Conservation (phyloP, 176 grass and related monocot genomes). For the Zizania latifolia region DNA sequence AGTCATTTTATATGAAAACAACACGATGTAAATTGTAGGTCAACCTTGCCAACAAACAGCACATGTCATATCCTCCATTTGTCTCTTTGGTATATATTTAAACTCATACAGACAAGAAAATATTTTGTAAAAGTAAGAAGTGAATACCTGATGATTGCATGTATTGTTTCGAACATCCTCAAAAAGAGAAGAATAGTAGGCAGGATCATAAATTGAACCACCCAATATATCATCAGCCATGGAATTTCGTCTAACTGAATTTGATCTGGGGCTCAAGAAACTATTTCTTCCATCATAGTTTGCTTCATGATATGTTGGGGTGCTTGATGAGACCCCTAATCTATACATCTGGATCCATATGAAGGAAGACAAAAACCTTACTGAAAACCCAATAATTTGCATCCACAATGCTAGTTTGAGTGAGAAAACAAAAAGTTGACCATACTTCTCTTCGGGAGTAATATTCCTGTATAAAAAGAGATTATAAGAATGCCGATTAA, state of each 20-base stretch:
- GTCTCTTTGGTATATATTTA: neutral
- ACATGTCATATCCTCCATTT: neutral
- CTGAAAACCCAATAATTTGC: conserved; percentile 98
- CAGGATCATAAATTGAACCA: conserved; percentile 90
- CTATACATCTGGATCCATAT: conserved; percentile 98
- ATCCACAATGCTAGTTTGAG: conserved; percentile 83
- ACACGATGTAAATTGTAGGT: neutral
- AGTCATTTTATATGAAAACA: neutral
- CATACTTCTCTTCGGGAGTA: conserved; percentile 76
- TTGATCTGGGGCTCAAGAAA: conserved; percentile 64
- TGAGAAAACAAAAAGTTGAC: conserved; percentile 70
- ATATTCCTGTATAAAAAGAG: conserved; percentile 55
- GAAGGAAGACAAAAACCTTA: conserved; percentile 94
- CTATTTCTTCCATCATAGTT: conserved; percentile 77
- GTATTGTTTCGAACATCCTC: conserved; percentile 69
- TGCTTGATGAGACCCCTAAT: conserved; percentile 55
- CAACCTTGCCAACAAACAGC: neutral
- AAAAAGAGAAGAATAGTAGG: conserved; percentile 91
- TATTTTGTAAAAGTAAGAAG: neutral
- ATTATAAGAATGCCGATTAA: conserved; percentile 1
- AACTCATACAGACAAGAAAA: neutral
- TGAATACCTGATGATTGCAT: conserved; percentile 59
- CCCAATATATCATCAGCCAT: conserved; percentile 89
- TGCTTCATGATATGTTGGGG: conserved; percentile 43
- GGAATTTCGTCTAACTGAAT: conserved; percentile 72